Evolutionary conservation across 306 rosid species (phyloP).

Genomic region (Leucaena leucocephala): DNA sequence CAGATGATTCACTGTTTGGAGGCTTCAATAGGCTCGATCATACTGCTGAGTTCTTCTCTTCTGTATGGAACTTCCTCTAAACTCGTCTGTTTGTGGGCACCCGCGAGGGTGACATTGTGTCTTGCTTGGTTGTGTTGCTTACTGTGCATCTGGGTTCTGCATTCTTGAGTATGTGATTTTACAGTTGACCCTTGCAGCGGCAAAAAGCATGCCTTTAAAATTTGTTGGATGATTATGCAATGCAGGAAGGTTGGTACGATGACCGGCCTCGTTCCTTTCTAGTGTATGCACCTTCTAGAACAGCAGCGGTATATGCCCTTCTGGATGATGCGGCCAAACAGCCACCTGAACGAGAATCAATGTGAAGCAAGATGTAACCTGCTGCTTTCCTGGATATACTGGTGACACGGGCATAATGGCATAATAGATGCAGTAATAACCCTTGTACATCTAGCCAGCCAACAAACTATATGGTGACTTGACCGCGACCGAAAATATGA

Average conservation of each 20-base stretch:
- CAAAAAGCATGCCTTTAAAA: slow-evolving; percentile 24
- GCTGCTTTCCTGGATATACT: neutral
- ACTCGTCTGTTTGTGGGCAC: neutral
- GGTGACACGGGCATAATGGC: slow-evolving; percentile 30
- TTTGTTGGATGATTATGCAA: slow-evolving; percentile 33
- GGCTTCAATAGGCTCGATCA: slow-evolving; percentile 76
- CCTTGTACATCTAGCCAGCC: slow-evolving; percentile 31
- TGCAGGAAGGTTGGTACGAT: slow-evolving; percentile 80
- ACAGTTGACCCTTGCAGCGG: neutral
- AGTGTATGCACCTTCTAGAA: slow-evolving; percentile 80
- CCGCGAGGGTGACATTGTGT: neutral
- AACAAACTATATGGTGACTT: slow-evolving; percentile 2
- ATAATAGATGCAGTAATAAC: slow-evolving; percentile 30
- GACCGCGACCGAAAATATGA: neutral
- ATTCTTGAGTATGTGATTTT: slow-evolving; percentile 27
- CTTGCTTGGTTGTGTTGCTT: slow-evolving; percentile 17
- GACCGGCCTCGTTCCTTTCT: slow-evolving; percentile 79
- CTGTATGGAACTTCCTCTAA: slow-evolving; percentile 52
- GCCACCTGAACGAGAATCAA: slow-evolving; percentile 28
- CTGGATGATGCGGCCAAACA: slow-evolving; percentile 35
- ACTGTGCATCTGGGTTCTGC: slow-evolving; percentile 16
- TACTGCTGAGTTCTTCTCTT: slow-evolving; percentile 73
- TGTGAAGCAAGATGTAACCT: neutral
- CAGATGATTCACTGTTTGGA: slow-evolving; percentile 77
- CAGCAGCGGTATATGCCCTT: slow-evolving; percentile 85